Evolutionary conservation across 1,139 yeast species (phyloP).

Genomic region (Debaryomyces sp.): DNA sequence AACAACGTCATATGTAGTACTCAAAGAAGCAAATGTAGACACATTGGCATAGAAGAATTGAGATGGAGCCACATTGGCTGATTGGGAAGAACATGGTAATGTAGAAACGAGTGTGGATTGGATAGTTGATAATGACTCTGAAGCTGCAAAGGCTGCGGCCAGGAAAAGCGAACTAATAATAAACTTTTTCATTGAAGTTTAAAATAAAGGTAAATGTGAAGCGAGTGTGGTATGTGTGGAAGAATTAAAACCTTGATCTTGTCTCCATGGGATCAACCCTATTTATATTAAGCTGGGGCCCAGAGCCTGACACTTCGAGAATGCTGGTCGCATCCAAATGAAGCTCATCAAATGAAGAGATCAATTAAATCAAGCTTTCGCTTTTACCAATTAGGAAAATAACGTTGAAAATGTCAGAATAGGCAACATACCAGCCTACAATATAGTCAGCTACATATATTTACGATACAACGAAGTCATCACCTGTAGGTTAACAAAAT

Average conservation of each 20-base stretch:
- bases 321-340: conserved; percentile 3
- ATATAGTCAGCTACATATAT: neutral
- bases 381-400: neutral
- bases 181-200: conserved; percentile 15
- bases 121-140: conserved; percentile 29
- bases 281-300: neutral
- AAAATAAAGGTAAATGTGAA: neutral
- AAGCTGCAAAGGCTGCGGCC: conserved; percentile 24
- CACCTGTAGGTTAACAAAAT: neutral
- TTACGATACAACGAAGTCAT: conserved; percentile 3
- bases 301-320: neutral
- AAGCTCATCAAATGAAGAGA: neutral
- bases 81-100: conserved; percentile 22
- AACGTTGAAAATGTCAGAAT: neutral
- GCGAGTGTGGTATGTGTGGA: conserved; percentile 5
- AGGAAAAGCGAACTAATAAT: conserved; percentile 16
- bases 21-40: conserved; percentile 12
- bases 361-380: neutral
- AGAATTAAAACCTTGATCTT: neutral
- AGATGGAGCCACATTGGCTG: conserved; percentile 25
- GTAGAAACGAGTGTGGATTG: conserved; percentile 32
- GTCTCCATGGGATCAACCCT: neutral
- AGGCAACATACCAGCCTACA: neutral
- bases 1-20: conserved; percentile 10
- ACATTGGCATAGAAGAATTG: conserved; percentile 29